Base-by-base conservation (phyloP, 306 rosid species). In the Castanea crenata region DNA sequence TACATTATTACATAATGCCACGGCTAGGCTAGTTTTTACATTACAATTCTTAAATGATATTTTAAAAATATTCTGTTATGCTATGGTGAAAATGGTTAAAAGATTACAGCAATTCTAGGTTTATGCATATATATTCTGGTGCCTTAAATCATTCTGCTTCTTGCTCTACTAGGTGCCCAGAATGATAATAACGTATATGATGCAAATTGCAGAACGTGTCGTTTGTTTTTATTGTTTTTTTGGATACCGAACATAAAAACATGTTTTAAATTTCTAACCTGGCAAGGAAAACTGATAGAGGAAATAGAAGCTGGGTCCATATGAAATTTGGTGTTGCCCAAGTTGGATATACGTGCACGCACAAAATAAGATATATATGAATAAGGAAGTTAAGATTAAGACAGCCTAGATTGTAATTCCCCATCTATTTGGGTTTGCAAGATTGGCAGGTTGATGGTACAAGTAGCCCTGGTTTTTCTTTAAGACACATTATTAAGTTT, bases 321-420 rank as follows among this genome's bases (percentile, higher is more conserved):
- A 34, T 29, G 70, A 15, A 19, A 68, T 34, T 68, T 4, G 52
- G 52, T 9, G 35, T 21, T 25, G 16, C 54, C 16, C 3, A 11
- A 9, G 51, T 34, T 68, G 29, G 54, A 68, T n/a, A 68, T 34
- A n/a, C 72, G 72, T 68, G 72, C 72, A 68, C 27, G 72, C 72
- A 35, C 72, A 9, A 15, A 67, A 15, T 18, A 65, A 32, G 27
- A 18, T 12, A 34, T 12, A 34, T 8, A 35, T 1, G 25, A 15
- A 34, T 5, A 59, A 9, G 3, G 32, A 65, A 49, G 32, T 35
- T 3, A 4, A 5, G 72, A 67, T 18, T 35, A 8, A 7, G 72
- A 67, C 15, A 34, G 51, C 72, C 38, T 27, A 64, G 70, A 31
- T 27, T 25, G 34, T 64, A 64, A 27, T 63, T 34, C 72, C 46